A percentile compares a stretch with the other conserved stretches of the same genome.
phyloP scores from a whole-genome alignment of 345 rosid species.

The Passiflora organensis region DNA sequence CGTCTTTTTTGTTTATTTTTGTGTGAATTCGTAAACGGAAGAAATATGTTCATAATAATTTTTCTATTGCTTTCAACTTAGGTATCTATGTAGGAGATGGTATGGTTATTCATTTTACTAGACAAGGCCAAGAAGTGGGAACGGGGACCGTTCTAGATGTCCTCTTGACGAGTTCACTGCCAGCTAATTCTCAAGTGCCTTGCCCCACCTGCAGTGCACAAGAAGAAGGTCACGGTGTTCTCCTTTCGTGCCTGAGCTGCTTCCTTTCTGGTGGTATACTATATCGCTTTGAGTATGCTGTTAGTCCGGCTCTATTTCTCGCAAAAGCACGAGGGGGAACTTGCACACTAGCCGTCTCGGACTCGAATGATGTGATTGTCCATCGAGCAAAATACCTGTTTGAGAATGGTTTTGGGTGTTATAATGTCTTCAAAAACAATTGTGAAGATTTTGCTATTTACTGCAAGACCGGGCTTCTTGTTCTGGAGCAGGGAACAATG shows the following conservation, averaged over 20 bases:
- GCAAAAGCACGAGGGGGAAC: conserved; percentile 93
- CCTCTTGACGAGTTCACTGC: conserved; percentile 67
- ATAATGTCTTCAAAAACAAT: conserved; percentile 72
- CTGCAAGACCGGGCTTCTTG: conserved; percentile 77
- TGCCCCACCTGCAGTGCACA: conserved; percentile 61
- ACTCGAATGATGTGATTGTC: conserved; percentile 41
- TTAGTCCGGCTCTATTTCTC: conserved; percentile 63
- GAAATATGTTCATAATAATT: no score
- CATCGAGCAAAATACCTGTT: conserved; percentile 74
- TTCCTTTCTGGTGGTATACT: conserved; percentile 79
- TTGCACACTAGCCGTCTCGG: conserved; percentile 74
- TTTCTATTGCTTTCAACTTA: no score
- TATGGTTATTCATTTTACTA: conserved; percentile 77
- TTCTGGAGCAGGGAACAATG: conserved; percentile 46
- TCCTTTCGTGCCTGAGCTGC: conserved; percentile 76
- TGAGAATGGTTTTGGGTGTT: conserved; percentile 83
- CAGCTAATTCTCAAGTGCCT: conserved; percentile 40
- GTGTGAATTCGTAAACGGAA: no score
- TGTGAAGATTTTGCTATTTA: conserved; percentile 81
- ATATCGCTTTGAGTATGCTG: conserved; percentile 77
- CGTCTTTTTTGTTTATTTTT: no score
- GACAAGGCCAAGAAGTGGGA: conserved; percentile 88
- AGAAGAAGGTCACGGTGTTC: conserved; percentile 58
- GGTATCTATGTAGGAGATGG: conserved; percentile 85
- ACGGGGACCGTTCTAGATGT: conserved; percentile 77